A percentile compares a stretch with the other conserved stretches of the same genome.
phyloP scores from a whole-genome alignment of 176 grass and related monocot species.

The Eragrostis curvula region DNA sequence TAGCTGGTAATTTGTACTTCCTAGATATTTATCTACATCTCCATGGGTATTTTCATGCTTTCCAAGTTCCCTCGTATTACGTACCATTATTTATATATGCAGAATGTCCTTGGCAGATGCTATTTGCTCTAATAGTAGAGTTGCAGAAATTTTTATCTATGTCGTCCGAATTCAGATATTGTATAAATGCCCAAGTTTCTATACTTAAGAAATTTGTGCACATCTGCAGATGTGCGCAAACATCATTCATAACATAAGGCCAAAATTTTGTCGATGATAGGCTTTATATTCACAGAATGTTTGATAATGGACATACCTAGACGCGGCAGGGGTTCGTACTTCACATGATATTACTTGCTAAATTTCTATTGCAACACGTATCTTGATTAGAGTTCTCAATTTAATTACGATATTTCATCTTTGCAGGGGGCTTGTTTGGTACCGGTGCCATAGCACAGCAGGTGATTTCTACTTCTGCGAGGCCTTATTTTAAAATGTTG shows the following conservation, averaged over 20 bases:
- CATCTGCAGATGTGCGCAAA: not conserved
- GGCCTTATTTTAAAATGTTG: constrained; percentile 7
- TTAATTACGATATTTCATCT: constrained; percentile 25
- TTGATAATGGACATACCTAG: constrained; percentile 20
- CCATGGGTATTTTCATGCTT: not conserved
- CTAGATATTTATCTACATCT: not conserved
- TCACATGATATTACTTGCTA: constrained; percentile 22
- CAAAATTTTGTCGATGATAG: not conserved
- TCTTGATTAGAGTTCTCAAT: constrained; percentile 23
- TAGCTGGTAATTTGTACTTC: not conserved
- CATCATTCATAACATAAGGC: not conserved
- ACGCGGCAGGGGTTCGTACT: constrained; percentile 5
- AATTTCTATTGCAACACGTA: constrained; percentile 5
- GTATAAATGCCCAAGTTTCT: not conserved
- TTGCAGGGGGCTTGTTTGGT: constrained; percentile 70
- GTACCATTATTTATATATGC: not conserved
- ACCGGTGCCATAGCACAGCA: constrained; percentile 55
- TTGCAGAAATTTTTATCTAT: not conserved
- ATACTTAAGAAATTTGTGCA: not conserved
- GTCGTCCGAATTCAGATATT: not conserved
- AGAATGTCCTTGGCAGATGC: not conserved
- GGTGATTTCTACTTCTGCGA: constrained; percentile 53
- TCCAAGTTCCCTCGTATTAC: not conserved
- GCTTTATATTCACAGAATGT: constrained; percentile 8
- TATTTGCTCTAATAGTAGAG: constrained; percentile 22